Evolutionary conservation across 1,284 basidiomycete genomes (phyloP).

Genomic region (Trametes versicolor): DNA sequence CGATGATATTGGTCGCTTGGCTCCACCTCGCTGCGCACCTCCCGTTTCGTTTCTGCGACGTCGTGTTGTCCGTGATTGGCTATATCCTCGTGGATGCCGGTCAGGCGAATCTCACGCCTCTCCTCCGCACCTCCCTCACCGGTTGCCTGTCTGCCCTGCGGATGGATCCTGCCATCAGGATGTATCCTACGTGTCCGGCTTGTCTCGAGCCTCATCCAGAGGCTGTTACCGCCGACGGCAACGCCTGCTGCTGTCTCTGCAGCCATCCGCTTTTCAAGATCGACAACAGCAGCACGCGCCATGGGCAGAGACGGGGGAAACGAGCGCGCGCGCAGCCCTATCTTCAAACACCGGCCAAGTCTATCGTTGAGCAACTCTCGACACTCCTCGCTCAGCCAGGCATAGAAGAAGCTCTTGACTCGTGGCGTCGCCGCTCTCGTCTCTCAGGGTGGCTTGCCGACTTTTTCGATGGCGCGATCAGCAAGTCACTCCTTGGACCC

Average conservation of each 20-base stretch:
- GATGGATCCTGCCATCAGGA: slow-evolving; percentile 16
- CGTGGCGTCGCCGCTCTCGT: slow-evolving; percentile 31
- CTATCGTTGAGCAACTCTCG: slow-evolving; percentile 29
- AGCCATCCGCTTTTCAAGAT: slow-evolving; percentile 20
- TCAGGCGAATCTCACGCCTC: not conserved
- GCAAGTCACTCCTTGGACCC: slow-evolving; percentile 28
- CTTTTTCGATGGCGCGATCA: slow-evolving; percentile 40
- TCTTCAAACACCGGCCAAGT: slow-evolving; percentile 18
- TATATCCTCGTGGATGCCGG: slow-evolving; percentile 15
- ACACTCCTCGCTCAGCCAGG: slow-evolving; percentile 31
- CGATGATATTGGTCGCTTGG: slow-evolving; percentile 28
- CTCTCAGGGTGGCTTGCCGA: slow-evolving; percentile 30
- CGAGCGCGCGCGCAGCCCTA: slow-evolving; percentile 1
- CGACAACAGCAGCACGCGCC: not conserved
- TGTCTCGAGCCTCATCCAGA: slow-evolving; percentile 19
- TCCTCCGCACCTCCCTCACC: slow-evolving; percentile 15
- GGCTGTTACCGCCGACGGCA: not conserved
- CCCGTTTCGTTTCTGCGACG: slow-evolving; percentile 28
- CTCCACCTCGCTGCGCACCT: slow-evolving; percentile 31
- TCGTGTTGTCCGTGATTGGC: slow-evolving; percentile 13
- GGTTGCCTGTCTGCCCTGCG: slow-evolving; percentile 14
- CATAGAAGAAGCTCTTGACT: slow-evolving; percentile 34
- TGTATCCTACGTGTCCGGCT: slow-evolving; percentile 23
- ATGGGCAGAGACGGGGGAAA: not conserved
- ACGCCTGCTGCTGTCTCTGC: slow-evolving; percentile 15